Evolutionary conservation across 2,329 filamentous ascomycete genomes (phyloP).

Genomic region (Sporothrix variecibatus): DNA sequence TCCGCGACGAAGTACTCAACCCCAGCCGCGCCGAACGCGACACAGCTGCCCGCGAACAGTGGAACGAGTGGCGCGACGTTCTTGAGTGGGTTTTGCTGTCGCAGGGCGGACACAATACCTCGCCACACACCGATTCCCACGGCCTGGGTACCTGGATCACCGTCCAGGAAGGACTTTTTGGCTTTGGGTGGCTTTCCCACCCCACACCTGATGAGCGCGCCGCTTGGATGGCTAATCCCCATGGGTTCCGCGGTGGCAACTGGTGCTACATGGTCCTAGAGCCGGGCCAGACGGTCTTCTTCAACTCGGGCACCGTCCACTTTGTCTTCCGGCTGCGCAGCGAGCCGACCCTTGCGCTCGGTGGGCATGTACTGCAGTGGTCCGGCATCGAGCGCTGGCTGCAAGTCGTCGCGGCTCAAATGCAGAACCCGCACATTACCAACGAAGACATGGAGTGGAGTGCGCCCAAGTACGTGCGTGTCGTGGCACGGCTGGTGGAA

Average conservation of each 20-base stretch:
- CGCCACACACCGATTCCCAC: conserved; percentile 41
- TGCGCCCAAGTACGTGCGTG: conserved; percentile 33
- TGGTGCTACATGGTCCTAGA: conserved; percentile 40
- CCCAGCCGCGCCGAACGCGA: conserved; percentile 37
- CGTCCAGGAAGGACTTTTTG: conserved; percentile 38
- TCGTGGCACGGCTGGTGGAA: conserved; percentile 31
- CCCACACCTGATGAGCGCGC: conserved; percentile 34
- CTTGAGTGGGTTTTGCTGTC: conserved; percentile 39
- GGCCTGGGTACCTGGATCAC: conserved; percentile 42
- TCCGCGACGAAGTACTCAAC: conserved; percentile 42
- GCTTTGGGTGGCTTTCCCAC: conserved; percentile 39
- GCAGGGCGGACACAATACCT: conserved; percentile 40
- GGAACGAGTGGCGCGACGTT: conserved; percentile 40
- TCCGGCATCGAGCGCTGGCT: conserved; percentile 38
- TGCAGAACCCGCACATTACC: conserved; percentile 36
- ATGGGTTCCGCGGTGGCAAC: conserved; percentile 34
- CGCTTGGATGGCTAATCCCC: conserved; percentile 35
- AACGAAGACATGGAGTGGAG: conserved; percentile 38
- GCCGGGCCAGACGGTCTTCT: conserved; percentile 41
- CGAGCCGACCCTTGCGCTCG: conserved; percentile 38
- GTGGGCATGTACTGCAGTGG: conserved; percentile 41
- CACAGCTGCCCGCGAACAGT: conserved; percentile 35
- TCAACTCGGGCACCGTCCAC: conserved; percentile 40
- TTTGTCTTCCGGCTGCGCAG: conserved; percentile 38
- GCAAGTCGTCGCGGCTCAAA: conserved; percentile 36